phyloP scores from a whole-genome alignment of 305 asterid species.

The Fraxinus sp. region DNA sequence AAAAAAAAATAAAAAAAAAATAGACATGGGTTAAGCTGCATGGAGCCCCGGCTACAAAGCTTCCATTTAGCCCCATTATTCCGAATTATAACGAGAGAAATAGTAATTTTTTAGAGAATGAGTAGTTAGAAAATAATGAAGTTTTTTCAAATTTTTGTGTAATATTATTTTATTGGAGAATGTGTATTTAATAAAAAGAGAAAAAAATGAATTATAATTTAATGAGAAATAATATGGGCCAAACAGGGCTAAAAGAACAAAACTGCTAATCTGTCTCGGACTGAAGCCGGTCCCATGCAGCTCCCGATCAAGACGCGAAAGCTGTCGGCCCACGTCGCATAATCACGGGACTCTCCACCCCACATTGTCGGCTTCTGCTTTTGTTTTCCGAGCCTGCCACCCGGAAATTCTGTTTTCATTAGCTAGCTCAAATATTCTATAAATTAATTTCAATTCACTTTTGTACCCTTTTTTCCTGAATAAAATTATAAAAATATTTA shows the following conservation, averaged over 20 bases:
- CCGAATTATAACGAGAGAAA: no score
- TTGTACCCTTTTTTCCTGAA: no score
- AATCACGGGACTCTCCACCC: constrained; percentile 28
- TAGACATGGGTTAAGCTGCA: not conserved
- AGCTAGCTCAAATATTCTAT: not conserved
- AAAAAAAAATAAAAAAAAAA: no score
- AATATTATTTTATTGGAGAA: no score
- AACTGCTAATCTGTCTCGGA: constrained; percentile 14
- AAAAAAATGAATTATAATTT: no score
- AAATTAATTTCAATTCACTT: not conserved
- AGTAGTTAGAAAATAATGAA: no score
- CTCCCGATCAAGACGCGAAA: constrained; percentile 21
- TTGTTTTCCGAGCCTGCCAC: not conserved
- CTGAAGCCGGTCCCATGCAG: constrained; percentile 13
- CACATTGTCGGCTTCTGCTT: constrained; percentile 36
- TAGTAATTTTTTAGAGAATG: no score
- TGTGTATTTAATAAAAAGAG: no score
- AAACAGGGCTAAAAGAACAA: not conserved
- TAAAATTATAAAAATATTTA: no score
- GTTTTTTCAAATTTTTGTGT: no score
- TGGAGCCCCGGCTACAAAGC: not conserved
- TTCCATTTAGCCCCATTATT: no score
- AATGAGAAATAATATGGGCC: no score
- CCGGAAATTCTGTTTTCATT: not conserved
- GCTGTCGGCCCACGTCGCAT: constrained; percentile 10